A percentile compares a stretch with the other conserved stretches of the same genome.
Conservation (phyloP, 805 yeast species). For the Lipomyces orientalis region DNA sequence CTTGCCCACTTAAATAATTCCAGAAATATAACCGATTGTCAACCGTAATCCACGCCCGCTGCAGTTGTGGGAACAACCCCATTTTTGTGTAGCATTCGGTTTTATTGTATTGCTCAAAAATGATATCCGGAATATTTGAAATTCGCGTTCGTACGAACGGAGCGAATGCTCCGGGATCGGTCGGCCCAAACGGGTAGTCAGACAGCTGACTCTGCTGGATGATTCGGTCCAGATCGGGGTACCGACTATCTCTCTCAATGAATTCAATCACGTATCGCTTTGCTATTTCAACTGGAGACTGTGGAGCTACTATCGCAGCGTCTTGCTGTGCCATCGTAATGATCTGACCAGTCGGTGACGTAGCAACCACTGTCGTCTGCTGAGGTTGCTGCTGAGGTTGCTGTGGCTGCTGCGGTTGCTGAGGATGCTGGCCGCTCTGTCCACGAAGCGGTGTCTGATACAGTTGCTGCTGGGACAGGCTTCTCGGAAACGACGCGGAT, state of each 20-base stretch:
- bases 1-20: constrained; percentile 71
- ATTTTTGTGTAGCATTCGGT: constrained; percentile 71
- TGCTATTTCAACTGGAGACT: constrained; percentile 29
- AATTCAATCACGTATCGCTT: constrained; percentile 40
- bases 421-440: background rate
- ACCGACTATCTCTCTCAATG: constrained; percentile 42
- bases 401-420: constrained; percentile 15
- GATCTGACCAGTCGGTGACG: constrained; percentile 7
- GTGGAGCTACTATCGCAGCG: background rate
- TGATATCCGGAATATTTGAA: constrained; percentile 77
- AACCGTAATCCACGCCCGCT: constrained; percentile 82
- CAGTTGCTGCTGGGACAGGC: constrained; percentile 16
- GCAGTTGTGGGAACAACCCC: constrained; percentile 83
- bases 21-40: constrained; percentile 84
- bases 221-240: constrained; percentile 46
- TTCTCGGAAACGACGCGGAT: constrained; percentile 6
- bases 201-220: constrained; percentile 43
- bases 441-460: constrained; percentile 11
- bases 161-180: constrained; percentile 45
- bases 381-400: constrained; percentile 13
- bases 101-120: constrained; percentile 70
- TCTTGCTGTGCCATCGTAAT: background rate
- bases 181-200: constrained; percentile 40
- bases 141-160: constrained; percentile 76
- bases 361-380: background rate